Evolutionary conservation across 805 yeast species (phyloP).

Genomic region (Hanseniaspora jakobsenii): DNA sequence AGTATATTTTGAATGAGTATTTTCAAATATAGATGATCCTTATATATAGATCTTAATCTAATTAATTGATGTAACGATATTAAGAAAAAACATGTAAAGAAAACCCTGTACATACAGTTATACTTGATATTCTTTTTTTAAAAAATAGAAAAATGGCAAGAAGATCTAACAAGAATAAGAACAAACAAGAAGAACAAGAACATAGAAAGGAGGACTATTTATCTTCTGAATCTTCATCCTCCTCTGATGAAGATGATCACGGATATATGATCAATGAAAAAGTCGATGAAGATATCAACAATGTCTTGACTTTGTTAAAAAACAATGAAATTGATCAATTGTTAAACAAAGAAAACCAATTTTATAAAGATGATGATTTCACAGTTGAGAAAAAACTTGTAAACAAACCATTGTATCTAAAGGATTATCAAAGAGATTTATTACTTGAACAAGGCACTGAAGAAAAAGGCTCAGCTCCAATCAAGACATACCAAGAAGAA

Average conservation of each 20-base stretch:
- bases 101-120: neutral
- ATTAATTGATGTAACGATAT: no score
- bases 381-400: slow-evolving; percentile 30
- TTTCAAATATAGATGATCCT: no score
- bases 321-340: slow-evolving; percentile 47
- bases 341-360: slow-evolving; percentile 55
- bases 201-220: slow-evolving; percentile 31
- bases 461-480: slow-evolving; percentile 53
- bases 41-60: no score
- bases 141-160: slow-evolving; percentile 14
- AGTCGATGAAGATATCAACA: slow-evolving; percentile 65
- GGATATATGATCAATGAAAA: slow-evolving; percentile 82
- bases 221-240: slow-evolving; percentile 28
- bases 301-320: slow-evolving; percentile 60
- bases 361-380: slow-evolving; percentile 49
- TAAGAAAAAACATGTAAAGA: neutral
- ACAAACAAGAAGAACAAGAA: slow-evolving; percentile 5
- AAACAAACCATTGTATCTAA: slow-evolving; percentile 70
- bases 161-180: slow-evolving; percentile 25
- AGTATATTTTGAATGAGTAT: no score
- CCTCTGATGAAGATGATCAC: slow-evolving; percentile 67
- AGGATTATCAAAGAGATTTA: slow-evolving; percentile 84
- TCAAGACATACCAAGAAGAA: slow-evolving; percentile 30
- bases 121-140: no score
- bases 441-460: slow-evolving; percentile 57